phyloP scores from a whole-genome alignment of 768 basidiomycete genomes.

The Pilatotrama ljubarskyi region DNA sequence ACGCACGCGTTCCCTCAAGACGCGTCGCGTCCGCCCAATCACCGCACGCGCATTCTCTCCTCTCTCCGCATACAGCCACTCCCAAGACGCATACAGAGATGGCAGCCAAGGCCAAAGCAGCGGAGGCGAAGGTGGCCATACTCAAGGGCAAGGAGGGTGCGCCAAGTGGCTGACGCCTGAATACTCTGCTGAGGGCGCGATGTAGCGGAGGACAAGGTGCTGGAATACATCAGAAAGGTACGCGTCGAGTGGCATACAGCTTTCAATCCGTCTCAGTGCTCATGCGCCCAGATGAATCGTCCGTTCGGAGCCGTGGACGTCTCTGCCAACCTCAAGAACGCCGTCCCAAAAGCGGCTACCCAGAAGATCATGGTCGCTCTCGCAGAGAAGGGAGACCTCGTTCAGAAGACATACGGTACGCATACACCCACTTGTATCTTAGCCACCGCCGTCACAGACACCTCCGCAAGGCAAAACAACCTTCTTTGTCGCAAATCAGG shows the following conservation, averaged over 20 bases:
- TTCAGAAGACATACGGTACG: conserved; percentile 81
- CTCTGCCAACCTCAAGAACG: conserved; percentile 86
- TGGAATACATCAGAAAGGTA: conserved; percentile 80
- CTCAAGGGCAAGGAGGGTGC: conserved; percentile 78
- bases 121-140: conserved; percentile 37
- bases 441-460: not conserved
- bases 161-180: not conserved
- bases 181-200: not conserved
- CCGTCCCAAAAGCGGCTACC: conserved; percentile 77
- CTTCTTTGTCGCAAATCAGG: conserved; percentile 86
- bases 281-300: conserved; percentile 73
- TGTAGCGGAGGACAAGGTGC: conserved; percentile 70
- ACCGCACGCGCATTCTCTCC: not conserved
- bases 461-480: conserved; percentile 70
- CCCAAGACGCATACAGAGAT: conserved; percentile 1
- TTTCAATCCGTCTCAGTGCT: not conserved
- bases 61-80: not conserved
- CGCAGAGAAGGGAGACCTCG: conserved; percentile 82
- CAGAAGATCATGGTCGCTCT: conserved; percentile 82
- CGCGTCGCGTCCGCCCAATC: conserved; percentile 4
- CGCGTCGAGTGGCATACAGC: conserved; percentile 16
- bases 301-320: conserved; percentile 93
- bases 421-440: not conserved
- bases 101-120: conserved; percentile 27
- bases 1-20: not conserved